Conservation (phyloP, 352 stramenopile genomes). For the Phytopythium aichiense region DNA sequence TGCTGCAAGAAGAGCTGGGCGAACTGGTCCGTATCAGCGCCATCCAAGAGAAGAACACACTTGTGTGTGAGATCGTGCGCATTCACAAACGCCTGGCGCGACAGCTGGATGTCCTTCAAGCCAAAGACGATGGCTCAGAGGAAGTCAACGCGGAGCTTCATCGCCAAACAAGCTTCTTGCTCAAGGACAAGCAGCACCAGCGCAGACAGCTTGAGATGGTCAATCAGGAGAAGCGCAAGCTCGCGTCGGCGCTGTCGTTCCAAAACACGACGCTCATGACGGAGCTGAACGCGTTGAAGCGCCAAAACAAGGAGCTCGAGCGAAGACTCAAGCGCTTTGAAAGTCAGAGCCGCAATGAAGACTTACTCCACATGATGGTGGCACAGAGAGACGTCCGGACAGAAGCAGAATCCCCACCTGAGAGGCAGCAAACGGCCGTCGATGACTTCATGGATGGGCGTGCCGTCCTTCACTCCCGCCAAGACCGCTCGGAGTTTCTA, state of each 20-base stretch:
- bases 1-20: constrained; percentile 60
- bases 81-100: constrained; percentile 61
- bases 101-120: constrained; percentile 49
- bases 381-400: neutral
- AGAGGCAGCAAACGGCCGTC: too few relatives aligned
- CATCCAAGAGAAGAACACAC: constrained; percentile 56
- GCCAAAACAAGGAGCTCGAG: constrained; percentile 67
- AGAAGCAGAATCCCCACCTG: neutral
- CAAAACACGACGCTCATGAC: constrained; percentile 65
- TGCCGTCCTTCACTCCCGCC: neutral
- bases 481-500: neutral
- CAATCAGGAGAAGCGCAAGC: constrained; percentile 65
- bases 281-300: constrained; percentile 57
- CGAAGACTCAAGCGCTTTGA: constrained; percentile 25
- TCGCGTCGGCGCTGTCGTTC: constrained; percentile 59
- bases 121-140: constrained; percentile 39
- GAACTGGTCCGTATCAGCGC: constrained; percentile 54
- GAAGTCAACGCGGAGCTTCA: constrained; percentile 69
- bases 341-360: neutral
- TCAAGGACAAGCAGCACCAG: constrained; percentile 74
- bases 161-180: constrained; percentile 66
- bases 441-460: neutral
- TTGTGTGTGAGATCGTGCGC: constrained; percentile 56
- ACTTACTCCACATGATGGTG: too few relatives aligned
- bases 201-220: constrained; percentile 56